Base-by-base conservation (phyloP, 768 basidiomycete species). In the Agaricus sinodeliciosus region DNA sequence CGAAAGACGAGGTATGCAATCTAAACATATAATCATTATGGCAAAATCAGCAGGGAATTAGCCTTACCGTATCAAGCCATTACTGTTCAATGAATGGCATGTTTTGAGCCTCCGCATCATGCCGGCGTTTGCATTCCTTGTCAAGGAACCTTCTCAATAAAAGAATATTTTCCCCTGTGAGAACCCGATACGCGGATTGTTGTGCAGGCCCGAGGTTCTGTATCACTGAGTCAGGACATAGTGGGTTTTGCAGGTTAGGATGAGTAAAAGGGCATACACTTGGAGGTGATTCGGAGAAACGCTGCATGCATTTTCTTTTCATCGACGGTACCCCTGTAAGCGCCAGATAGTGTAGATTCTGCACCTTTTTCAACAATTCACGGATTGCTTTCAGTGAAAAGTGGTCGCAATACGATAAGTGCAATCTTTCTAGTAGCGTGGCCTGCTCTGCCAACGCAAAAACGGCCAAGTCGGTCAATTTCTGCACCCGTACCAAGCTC, bases 351-450 rank as follows among this genome's bases (percentile, higher is more conserved):
- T 82, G 82, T 42, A 96, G 69, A 36, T 72, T 71, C 40, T 69
- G 68, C 18, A 86, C 74, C 49, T 75, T 72, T 54, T 77, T 78
- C 47, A 94, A 66, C 12, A 94, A 68, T 44, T 79, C 74, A 56
- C 90, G 86, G 28, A 92, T 70, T 8, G 89, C 87, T 40, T 83
- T 78, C 36, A 94, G 77, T 25, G 87, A 82, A 50, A 97, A 70
- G 51, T 82, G 77, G 59, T 86, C 84, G 70, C 94, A 97, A 64
- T 92, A 90, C 26, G 89, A 88, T 35, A 97, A 69, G 62, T 96
- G 87, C 44, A 95, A 74, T 22, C 90, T 80, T 62, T 93, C 89
- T 59, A 96, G 72, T 31, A 73, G 73, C 27, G 63, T 71, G 34
- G 74, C 79, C 67, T 90, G 81, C 59, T 90, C 87, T 12, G 84